Evolutionary conservation across 371 early-diverging fungal species (phyloP), one percentile per base, ranked within the genome.

Genomic region (Basidiobolus meristosporus): DNA sequence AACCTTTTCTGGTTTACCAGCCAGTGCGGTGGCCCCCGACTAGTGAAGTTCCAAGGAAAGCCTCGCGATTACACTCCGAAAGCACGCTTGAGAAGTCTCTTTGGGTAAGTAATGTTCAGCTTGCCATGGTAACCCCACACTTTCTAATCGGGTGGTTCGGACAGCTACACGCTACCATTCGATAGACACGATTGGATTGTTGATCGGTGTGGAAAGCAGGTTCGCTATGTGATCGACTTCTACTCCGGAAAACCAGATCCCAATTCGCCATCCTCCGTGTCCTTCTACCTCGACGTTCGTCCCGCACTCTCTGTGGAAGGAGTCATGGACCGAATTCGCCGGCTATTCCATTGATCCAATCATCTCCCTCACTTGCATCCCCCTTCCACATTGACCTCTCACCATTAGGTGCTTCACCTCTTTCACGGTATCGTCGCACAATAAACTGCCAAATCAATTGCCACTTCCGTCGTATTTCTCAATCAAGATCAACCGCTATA

Each of bases 131-230:
- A 10, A 10, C 16, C 7, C 7, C 9, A 12, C 7, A 12, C 7
- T 7, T 35, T 7, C 16, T 12, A 12, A 17, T 39, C n/a, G 7
- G 16, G 21, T 19, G 5, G n/a, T 4, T 14, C 10, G 9, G n/a
- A 19, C 33, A 44, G 44, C 2, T 44, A 44, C 17, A 44, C 10
- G 14, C 60, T 59, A 36, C 81, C 82, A 2, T 84, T 84, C 44
- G 79, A 73, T 66, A 72, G 82, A 36, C 82, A 82, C 51, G 80
- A 82, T 56, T 82, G 82, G 82, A 55, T 67, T 31, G 60, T 82
- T 15, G 70, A 73, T 45, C 59, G 77, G 19, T 82, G 82, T 52
- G 80, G 79, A 26, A 59, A 64, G 48, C 55, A 71, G 14, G 71
- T 77, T 33, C 63, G 73, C 35, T 82, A 82, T 54, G 72, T 82